Conservation (phyloP, 2,329 filamentous ascomycete genomes). For the Talaromyces islandicus region DNA sequence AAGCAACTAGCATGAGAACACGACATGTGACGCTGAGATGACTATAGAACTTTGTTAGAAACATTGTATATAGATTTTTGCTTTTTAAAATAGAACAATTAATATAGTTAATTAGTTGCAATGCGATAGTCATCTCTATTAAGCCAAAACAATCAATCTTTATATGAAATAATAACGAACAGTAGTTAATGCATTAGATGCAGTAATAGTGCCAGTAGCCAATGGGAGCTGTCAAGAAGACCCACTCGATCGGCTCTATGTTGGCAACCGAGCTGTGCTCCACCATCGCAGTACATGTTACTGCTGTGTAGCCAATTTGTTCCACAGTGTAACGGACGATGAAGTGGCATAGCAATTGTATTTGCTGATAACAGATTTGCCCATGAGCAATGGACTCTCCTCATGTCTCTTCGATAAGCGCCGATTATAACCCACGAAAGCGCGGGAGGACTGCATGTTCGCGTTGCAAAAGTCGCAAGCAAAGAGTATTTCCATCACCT, state of each 20-base stretch:
- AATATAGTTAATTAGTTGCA: not conserved
- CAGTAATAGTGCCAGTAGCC: not conserved
- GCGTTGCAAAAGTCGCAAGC: constrained; percentile 42
- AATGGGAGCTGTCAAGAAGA: not conserved
- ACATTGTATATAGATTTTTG: not conserved
- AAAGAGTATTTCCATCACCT: constrained; percentile 28
- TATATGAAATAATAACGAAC: not conserved
- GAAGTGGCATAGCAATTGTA: not conserved
- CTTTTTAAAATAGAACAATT: not conserved
- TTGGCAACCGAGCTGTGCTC: not conserved
- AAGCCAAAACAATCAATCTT: not conserved
- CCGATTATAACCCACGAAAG: constrained; percentile 38
- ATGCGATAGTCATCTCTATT: not conserved
- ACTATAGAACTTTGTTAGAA: not conserved
- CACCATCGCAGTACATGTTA: not conserved
- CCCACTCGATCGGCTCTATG: not conserved
- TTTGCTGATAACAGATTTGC: not conserved
- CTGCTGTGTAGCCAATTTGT: not conserved
- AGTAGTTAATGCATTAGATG: not conserved
- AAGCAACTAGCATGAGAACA: not conserved
- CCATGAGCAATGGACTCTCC: not conserved
- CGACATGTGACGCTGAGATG: not conserved
- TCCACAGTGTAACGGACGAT: not conserved
- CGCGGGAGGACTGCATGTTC: constrained; percentile 41
- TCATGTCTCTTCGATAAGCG: constrained; percentile 15